Evolutionary conservation across 345 rosid species (phyloP), one percentile per base, ranked within the genome.

Genomic region (Anacardium occidentale): DNA sequence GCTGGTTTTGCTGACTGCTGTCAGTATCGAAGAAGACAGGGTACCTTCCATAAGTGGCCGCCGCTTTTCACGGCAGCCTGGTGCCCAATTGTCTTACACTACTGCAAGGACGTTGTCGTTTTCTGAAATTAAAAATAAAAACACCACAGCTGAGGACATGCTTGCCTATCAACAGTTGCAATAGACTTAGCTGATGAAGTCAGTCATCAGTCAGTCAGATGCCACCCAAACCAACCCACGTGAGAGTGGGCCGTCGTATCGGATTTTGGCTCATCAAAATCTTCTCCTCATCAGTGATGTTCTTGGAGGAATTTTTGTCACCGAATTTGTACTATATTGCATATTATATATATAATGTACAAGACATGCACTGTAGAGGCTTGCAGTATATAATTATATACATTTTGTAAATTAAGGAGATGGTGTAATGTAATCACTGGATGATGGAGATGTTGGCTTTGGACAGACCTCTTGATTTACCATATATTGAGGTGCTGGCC

Each of bases 251-350:
- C 42, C 74, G 48, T 21, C 32, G 72, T 73, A 70, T 15, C 32
- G 32, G 32, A 29, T 29, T 29, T 1, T 29, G 32, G 32, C 32
- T 29, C 32, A 29, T 29, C 32, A 29, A 29, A 29, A 22, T 5
- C 13, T 18, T 21, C 64, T 12, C 10, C 55, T 61, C 51, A 5
- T 51, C 47, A 21, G 21, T 70, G 78, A 80, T 71, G 83, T 80
- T 75, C 69, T 75, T 25, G 12, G 0, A 7, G 57, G 81, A 81
- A 77, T 75, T 77, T 77, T 77, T 81, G 81, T 81, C 83, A 53
- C 77, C 45, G 24, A 4, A 2, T 59, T 60, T 60, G 47, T 62
- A 15, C 5, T 48, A 11, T 61, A n/a, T 44, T 2, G 1, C 21
- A 12, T 15, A 32, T 60, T 21, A 32, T 61, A 17, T 9, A 5